These are phyloP conservation scores for Colletotrichum falcatum DNA, from an alignment of 2,329 filamentous ascomycete genomes.

Conservation along the genomic window DNA sequence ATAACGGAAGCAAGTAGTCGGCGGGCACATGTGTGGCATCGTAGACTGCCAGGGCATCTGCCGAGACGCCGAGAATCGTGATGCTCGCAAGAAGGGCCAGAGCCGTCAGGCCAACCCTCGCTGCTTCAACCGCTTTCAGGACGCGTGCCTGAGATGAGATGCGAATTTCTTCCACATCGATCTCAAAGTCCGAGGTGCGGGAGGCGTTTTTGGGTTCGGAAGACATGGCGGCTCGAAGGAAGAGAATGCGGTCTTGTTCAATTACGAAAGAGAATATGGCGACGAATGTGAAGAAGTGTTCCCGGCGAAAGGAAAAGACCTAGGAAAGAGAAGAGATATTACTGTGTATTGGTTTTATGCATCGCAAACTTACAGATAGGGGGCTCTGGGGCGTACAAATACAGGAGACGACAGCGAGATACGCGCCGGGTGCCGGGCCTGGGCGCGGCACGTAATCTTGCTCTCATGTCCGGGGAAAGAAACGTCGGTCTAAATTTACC, in stretches of 20 bases:
- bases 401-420: not conserved
- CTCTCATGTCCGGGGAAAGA: conserved; percentile 12
- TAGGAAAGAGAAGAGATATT: not conserved
- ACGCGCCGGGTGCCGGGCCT: conserved; percentile 22
- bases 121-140: conserved; percentile 57
- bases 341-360: not conserved
- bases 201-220: conserved; percentile 54
- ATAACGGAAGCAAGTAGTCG: conserved; percentile 65
- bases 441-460: conserved; percentile 21
- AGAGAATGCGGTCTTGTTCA: not conserved
- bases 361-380: not conserved
- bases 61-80: conserved; percentile 65
- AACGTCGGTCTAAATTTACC: conserved; percentile 26
- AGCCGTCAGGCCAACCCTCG: conserved; percentile 60
- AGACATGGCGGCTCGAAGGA: conserved; percentile 21
- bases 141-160: conserved; percentile 53
- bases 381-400: conserved; percentile 30
- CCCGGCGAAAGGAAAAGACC: not conserved
- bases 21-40: conserved; percentile 62
- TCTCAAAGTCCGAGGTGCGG: conserved; percentile 62
- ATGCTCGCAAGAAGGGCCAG: conserved; percentile 65
- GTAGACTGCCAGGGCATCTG: conserved; percentile 66
- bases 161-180: conserved; percentile 56
- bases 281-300: not conserved
- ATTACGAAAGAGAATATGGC: conserved; percentile 2